phyloP scores from a whole-genome alignment of 2,329 filamentous ascomycete genomes.

The Coniochaeta sp. region DNA sequence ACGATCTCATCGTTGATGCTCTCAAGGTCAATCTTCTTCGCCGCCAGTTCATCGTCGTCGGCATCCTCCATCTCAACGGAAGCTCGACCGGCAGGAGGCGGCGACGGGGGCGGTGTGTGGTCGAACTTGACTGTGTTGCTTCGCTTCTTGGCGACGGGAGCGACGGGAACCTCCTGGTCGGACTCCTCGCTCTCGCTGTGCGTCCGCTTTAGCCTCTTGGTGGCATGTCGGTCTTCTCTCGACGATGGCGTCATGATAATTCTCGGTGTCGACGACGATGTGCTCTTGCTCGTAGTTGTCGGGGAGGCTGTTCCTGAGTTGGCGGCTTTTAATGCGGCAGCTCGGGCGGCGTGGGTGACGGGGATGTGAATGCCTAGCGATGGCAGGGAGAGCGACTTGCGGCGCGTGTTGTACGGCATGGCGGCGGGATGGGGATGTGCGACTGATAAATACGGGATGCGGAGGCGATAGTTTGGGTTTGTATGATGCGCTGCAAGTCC shows the following conservation, averaged over 20 bases:
- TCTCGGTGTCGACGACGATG: conserved; percentile 15
- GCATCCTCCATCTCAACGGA: conserved; percentile 33
- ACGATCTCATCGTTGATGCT: conserved; percentile 94
- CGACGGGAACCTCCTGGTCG: conserved; percentile 16
- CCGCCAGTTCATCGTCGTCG: conserved; percentile 19
- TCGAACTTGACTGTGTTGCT: conserved; percentile 39
- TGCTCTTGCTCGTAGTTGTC: conserved; percentile 9
- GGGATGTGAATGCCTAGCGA: conserved; percentile 88
- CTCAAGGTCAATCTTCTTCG: conserved; percentile 64
- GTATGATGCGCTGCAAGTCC: not conserved
- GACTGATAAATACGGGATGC: conserved; percentile 4
- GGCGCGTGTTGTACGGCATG: conserved; percentile 95
- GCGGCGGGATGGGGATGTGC: conserved; percentile 10
- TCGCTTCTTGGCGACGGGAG: conserved; percentile 23
- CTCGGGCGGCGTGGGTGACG: conserved; percentile 54
- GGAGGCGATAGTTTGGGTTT: conserved; percentile 2
- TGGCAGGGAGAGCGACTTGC: conserved; percentile 89
- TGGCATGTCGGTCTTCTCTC: conserved; percentile 31
- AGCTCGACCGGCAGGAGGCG: conserved; percentile 33
- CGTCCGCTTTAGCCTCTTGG: conserved; percentile 72
- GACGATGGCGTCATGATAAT: conserved; percentile 23
- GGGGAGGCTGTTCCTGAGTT: conserved; percentile 14
- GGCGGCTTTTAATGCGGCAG: conserved; percentile 36
- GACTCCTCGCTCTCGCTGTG: conserved; percentile 49
- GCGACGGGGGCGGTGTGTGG: conserved; percentile 76